Percentiles rank a stretch among this genome's conserved stretches.
Conservation (phyloP, 805 yeast species). For the Phaffomyces opuntiae region DNA sequence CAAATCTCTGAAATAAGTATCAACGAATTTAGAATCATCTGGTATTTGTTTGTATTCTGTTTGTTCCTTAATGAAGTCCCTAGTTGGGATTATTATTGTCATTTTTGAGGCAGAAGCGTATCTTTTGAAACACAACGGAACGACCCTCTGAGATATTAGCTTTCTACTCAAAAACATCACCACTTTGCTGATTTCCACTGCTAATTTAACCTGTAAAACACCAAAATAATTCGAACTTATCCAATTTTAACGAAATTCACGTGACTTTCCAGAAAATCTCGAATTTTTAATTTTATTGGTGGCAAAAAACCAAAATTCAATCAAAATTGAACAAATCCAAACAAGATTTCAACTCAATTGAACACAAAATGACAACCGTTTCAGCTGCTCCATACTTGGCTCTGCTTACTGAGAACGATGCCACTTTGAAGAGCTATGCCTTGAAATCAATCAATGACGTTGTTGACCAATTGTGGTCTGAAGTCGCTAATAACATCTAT, state of each 20-base stretch:
- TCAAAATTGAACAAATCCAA: background rate
- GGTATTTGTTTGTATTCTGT: conserved; percentile 41
- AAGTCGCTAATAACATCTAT: conserved; percentile 82
- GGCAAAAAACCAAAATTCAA: conserved; percentile 2
- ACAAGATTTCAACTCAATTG: background rate
- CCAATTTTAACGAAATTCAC: background rate
- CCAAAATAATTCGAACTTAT: too few relatives aligned
- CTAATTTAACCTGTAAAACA: background rate
- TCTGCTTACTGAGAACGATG: conserved; percentile 76
- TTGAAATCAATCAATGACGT: conserved; percentile 70
- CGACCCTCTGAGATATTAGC: too few relatives aligned
- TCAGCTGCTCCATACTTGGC: conserved; percentile 93
- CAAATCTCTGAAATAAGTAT: conserved; percentile 40
- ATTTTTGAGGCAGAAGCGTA: conserved; percentile 11
- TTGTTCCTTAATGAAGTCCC: conserved; percentile 19
- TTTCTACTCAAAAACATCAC: background rate
- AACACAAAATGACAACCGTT: conserved; percentile 25
- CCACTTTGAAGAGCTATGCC: conserved; percentile 74
- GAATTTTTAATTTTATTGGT: background rate
- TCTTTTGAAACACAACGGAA: background rate
- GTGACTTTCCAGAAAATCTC: background rate
- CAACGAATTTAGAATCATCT: conserved; percentile 46
- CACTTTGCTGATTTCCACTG: too few relatives aligned
- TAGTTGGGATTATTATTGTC: conserved; percentile 11
- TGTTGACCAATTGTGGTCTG: conserved; percentile 95